A percentile compares a stretch with the other conserved stretches of the same genome.
These are phyloP conservation scores for Aristolochia contorta DNA, from an alignment of 164 flowering plant species.

Conservation along the genomic window DNA sequence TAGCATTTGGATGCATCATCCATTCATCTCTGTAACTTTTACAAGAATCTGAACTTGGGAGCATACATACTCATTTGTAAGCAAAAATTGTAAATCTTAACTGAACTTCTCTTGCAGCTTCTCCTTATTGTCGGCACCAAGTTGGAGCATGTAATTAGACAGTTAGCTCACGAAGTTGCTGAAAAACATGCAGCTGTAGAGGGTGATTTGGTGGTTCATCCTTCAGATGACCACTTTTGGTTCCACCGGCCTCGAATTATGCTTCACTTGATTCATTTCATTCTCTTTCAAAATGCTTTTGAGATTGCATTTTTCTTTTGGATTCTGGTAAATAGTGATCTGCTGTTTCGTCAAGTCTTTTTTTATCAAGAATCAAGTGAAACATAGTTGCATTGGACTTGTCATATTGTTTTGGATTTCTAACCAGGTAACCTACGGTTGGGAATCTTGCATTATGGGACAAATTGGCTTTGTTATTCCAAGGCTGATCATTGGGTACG, in stretches of 20 bases:
- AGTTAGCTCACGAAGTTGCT: conserved; percentile 45
- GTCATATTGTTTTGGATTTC: not conserved
- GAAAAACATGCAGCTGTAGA: conserved; percentile 17
- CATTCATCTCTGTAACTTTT: too few relatives aligned
- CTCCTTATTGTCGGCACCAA: conserved; percentile 69
- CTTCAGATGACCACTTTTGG: conserved; percentile 80
- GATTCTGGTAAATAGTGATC: conserved; percentile 40
- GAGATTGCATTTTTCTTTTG: conserved; percentile 82
- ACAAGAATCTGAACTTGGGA: not conserved
- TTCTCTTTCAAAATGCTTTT: conserved; percentile 71
- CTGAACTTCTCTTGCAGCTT: conserved; percentile 30
- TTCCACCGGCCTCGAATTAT: conserved; percentile 46
- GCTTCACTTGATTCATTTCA: conserved; percentile 61
- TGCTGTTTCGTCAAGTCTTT: not conserved
- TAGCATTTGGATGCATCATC: too few relatives aligned
- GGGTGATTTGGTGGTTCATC: conserved; percentile 40
- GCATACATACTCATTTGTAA: not conserved
- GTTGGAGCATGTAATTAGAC: conserved; percentile 55
- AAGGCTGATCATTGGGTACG: conserved; percentile 60
- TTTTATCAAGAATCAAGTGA: not conserved
- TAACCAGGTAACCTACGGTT: conserved; percentile 26
- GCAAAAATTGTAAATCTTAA: not conserved
- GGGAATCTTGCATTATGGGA: conserved; percentile 67
- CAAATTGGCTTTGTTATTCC: conserved; percentile 40
- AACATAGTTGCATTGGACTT: not conserved